phyloP scores from a whole-genome alignment of 2,329 filamentous ascomycete species.

The Penicillium paneum region DNA sequence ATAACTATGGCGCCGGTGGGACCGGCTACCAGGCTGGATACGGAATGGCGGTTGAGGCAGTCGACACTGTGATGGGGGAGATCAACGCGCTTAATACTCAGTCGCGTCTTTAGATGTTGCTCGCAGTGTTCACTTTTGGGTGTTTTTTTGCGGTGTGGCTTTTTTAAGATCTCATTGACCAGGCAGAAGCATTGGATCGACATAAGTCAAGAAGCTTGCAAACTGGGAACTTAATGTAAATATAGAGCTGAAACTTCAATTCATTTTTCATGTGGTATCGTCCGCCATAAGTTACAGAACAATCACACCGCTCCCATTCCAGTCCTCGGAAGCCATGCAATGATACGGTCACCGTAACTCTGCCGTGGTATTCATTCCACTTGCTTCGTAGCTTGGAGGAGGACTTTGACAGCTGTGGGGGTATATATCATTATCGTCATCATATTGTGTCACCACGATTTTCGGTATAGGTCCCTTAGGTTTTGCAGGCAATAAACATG shows the following conservation, averaged over 20 bases:
- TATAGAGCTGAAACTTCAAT: neutral
- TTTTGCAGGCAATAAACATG: neutral
- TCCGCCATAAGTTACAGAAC: neutral
- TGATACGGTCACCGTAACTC: neutral
- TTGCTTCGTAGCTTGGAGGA: constrained; percentile 1
- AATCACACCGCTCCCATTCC: neutral
- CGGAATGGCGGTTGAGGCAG: constrained; percentile 19
- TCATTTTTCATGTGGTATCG: neutral
- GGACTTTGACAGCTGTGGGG: neutral
- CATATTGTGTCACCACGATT: constrained; percentile 6
- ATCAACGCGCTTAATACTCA: neutral
- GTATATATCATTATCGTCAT: neutral
- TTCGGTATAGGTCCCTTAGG: neutral
- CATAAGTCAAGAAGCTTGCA: too few species aligned
- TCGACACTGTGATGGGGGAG: neutral
- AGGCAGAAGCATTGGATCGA: neutral
- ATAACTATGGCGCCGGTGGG: constrained; percentile 44
- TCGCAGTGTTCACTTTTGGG: neutral
- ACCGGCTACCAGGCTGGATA: constrained; percentile 45
- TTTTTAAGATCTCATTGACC: neutral
- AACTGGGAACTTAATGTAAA: neutral
- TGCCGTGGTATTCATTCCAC: neutral
- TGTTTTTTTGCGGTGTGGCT: neutral
- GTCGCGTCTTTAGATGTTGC: neutral
- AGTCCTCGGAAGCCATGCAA: neutral